These are phyloP conservation scores for Lasiosphaeria miniovina DNA, from an alignment of 495 filamentous ascomycete genomes.

Conservation along the genomic window DNA sequence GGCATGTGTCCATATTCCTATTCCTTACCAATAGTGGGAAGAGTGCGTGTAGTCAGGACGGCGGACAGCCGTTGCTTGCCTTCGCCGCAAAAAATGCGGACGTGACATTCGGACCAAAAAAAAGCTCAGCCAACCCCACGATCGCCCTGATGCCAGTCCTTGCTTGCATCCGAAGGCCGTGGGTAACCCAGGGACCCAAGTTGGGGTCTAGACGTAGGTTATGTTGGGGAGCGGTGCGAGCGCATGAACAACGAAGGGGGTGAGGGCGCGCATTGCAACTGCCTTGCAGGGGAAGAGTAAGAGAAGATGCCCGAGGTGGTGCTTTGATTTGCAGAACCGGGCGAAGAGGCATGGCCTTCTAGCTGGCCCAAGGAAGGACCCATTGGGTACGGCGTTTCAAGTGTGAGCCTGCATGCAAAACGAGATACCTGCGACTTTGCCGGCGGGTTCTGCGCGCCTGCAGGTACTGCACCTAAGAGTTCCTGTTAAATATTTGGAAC, in stretches of 20 bases:
- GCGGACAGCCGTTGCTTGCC: not conserved
- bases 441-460: not conserved
- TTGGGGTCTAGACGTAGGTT: not conserved
- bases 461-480: not conserved
- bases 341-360: not conserved
- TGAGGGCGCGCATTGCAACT: not conserved
- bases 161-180: not conserved
- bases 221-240: not conserved
- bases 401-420: slow-evolving; percentile 20
- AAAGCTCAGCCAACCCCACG: slow-evolving; percentile 6
- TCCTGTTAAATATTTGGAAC: not conserved
- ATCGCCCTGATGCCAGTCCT: slow-evolving; percentile 8
- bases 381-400: slow-evolving; percentile 21
- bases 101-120: not conserved
- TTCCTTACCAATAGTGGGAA: no score
- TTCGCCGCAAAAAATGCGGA: not conserved
- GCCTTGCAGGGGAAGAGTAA: slow-evolving; percentile 4
- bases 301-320: not conserved
- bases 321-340: slow-evolving; percentile 18
- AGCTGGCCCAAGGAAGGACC: slow-evolving; percentile 5
- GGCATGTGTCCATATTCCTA: no score
- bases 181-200: not conserved
- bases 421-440: not conserved
- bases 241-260: slow-evolving; percentile 18
- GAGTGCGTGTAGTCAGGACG: no score